A percentile compares a stretch with the other conserved stretches of the same genome.
Conservation (phyloP, 2,329 filamentous ascomycete genomes). For the Xylaria sp. region DNA sequence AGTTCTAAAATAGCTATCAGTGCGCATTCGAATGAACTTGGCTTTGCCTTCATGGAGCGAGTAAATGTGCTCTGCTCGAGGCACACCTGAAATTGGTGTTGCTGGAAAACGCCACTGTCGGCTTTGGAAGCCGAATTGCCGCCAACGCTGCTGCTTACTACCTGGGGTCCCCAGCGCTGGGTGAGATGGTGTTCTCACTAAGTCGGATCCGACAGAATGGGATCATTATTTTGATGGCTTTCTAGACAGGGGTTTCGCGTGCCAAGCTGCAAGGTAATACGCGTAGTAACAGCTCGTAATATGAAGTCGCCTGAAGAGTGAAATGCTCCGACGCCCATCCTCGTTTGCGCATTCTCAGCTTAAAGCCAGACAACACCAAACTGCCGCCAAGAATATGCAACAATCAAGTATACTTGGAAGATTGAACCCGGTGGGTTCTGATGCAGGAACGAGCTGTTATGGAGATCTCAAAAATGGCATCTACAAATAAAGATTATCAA, state of each 20-base stretch:
- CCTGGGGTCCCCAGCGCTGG: constrained; percentile 2
- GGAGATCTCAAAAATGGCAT: background rate
- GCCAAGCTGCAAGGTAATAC: constrained; percentile 10
- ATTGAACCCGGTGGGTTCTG: background rate
- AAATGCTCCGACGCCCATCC: constrained; percentile 1
- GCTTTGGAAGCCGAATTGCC: constrained; percentile 32
- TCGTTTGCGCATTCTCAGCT: background rate
- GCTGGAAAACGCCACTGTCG: constrained; percentile 26
- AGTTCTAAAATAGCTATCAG: background rate
- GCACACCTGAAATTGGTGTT: constrained; percentile 1
- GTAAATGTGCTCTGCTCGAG: constrained; percentile 4
- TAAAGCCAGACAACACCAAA: background rate
- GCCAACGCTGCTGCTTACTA: constrained; percentile 26
- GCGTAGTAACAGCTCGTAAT: background rate
- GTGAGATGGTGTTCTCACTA: constrained; percentile 21
- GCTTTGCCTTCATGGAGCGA: constrained; percentile 3
- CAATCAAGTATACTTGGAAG: background rate
- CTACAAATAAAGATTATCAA: background rate
- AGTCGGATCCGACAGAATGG: constrained; percentile 16
- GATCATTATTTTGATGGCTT: constrained; percentile 4
- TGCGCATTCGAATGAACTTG: background rate
- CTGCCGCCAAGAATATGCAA: constrained; percentile 1
- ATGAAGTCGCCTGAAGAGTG: background rate
- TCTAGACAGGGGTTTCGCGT: constrained; percentile 27
- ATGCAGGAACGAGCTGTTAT: background rate